Base-by-base conservation (phyloP, 1,284 basidiomycete genomes). In the Apiotrichum laibachii region DNA sequence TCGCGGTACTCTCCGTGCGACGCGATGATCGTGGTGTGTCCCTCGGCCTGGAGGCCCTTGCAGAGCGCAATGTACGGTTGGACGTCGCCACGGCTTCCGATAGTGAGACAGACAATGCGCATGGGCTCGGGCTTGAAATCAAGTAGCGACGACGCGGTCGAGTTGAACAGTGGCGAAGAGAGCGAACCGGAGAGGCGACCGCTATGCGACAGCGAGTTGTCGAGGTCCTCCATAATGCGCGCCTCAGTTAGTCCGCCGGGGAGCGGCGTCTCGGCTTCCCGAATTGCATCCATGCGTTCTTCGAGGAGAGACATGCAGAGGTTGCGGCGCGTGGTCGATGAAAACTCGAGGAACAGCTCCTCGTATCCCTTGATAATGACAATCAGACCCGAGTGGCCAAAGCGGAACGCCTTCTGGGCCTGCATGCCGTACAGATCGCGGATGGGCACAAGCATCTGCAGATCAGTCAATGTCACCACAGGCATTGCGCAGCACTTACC, bases 331-430 rank as follows among this genome's bases (percentile, higher is more conserved):
- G 89, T 85, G 58, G 86, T 83, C 12, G 87, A 87, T 45, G 83
- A 81, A 72, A 99, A 95, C 77, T 98, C 95, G 67, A 98, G 88
- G 80, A 98, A 99, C 2, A 99, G 81, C 72, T 99, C 95, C 79
- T 98, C 95, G 72, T 97, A 90, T 0, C 95, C 95, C 69, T 90
- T 90, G 65, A 99, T 86, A 55, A 96, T 88, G 59, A 98, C 82
- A 34, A 91, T 86, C 21, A 98, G 83, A 9, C 92, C 95, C 66
- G 89, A 85, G 68, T 92, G 90, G 2, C 88, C 90, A 71, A 93
- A 91, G 15, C 89, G 85, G 70, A 91, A 90, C 0, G 92, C 90
- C 72, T 88, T 91, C 18, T 90, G 87, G 70, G 85, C 88, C 75
- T 96, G 89, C 10, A 86, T 83, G 12, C 89, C 85, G 39, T 96